A percentile compares a stretch with the other conserved stretches of the same genome.
Conservation (phyloP, 306 rosid species). For the Prunus fruticosa region DNA sequence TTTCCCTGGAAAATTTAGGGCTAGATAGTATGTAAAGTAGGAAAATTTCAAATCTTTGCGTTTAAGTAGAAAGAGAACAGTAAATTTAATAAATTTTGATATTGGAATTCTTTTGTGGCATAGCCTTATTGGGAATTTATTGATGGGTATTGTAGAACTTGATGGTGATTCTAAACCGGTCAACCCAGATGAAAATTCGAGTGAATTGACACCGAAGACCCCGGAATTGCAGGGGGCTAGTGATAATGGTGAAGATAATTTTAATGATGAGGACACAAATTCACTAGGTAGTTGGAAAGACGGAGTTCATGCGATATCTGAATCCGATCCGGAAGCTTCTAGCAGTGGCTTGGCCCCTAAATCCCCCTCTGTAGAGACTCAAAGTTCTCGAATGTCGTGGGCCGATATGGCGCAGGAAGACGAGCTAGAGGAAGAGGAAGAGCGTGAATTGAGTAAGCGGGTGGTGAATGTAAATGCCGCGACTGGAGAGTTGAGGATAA, state of each 20-base stretch:
- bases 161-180: constrained; percentile 18
- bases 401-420: constrained; percentile 98
- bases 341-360: constrained; percentile 16
- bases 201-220: constrained; percentile 2
- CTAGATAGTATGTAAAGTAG: background rate
- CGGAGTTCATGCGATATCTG: constrained; percentile 22
- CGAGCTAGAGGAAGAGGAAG: constrained; percentile 59
- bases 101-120: background rate
- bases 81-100: background rate
- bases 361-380: constrained; percentile 25
- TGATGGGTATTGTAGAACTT: constrained; percentile 27
- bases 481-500: constrained; percentile 30
- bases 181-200: constrained; percentile 9
- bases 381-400: constrained; percentile 65
- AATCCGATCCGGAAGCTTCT: constrained; percentile 27
- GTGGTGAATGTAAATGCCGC: constrained; percentile 34
- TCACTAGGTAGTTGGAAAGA: constrained; percentile 39
- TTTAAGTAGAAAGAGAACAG: background rate
- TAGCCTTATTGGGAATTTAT: background rate
- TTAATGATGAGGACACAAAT: constrained; percentile 39
- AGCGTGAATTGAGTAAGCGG: constrained; percentile 21
- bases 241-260: constrained; percentile 38
- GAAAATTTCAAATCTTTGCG: background rate
- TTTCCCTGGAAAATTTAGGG: background rate
- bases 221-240: constrained; percentile 14